Conservation (phyloP, 306 rosid species). For the Cucurbita pepo region DNA sequence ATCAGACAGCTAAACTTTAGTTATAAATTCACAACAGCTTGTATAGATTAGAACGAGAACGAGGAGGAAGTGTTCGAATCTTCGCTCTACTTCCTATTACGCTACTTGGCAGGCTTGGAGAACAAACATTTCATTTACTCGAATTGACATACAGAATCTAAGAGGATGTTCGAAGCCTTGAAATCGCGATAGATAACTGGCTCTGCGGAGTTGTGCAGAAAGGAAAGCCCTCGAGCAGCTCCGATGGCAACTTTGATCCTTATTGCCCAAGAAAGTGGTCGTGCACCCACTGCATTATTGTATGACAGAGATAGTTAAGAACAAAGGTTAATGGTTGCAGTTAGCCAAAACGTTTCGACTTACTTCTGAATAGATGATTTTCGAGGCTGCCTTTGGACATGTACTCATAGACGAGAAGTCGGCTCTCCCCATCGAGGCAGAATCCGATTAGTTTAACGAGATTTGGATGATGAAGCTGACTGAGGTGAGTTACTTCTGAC, state of each 20-base stretch:
- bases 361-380: conserved; percentile 23
- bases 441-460: conserved; percentile 22
- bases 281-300: conserved; percentile 18
- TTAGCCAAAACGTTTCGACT: not conserved
- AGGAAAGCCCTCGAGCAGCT: conserved; percentile 67
- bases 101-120: too few species aligned
- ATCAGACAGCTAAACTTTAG: not conserved
- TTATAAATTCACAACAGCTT: not conserved
- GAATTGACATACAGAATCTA: conserved; percentile 44
- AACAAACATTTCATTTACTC: not conserved
- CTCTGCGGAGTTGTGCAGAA: conserved; percentile 44
- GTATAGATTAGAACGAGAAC: not conserved
- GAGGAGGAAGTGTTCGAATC: not conserved
- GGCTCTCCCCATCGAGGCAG: conserved; percentile 18
- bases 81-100: not conserved
- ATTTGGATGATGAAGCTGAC: conserved; percentile 25
- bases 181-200: conserved; percentile 73
- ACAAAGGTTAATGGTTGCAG: not conserved
- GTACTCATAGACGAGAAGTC: conserved; percentile 25
- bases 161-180: conserved; percentile 67
- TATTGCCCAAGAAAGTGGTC: conserved; percentile 50
- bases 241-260: conserved; percentile 58
- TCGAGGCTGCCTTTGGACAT: conserved; percentile 29
- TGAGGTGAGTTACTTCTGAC: conserved; percentile 23
- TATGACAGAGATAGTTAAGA: not conserved